Percentiles rank a stretch among this genome's conserved stretches.
phyloP scores from a whole-genome alignment of 371 early-diverging fungal genomes.

The Basidiobolus heterosporus region DNA sequence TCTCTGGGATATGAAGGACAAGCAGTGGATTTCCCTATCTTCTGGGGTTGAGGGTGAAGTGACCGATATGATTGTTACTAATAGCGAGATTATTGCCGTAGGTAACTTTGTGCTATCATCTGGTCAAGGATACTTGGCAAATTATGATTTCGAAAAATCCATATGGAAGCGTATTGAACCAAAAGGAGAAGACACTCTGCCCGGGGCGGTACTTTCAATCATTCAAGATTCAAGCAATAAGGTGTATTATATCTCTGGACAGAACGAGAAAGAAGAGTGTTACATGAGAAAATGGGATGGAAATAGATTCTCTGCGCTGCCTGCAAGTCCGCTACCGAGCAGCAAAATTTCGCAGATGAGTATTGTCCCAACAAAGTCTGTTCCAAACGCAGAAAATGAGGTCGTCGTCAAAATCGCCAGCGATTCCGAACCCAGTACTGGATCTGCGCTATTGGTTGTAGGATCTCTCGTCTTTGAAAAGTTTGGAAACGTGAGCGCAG shows the following conservation, averaged over 20 bases:
- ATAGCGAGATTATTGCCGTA: conserved; percentile 22
- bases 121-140: conserved; percentile 17
- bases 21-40: conserved; percentile 4
- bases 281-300: conserved; percentile 25
- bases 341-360: neutral
- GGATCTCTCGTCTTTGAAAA: conserved; percentile 26
- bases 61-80: neutral
- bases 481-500: conserved; percentile 31
- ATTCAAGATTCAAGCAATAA: conserved; percentile 16
- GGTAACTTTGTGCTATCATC: conserved; percentile 28
- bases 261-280: conserved; percentile 1
- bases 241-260: conserved; percentile 22
- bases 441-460: conserved; percentile 22
- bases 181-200: conserved; percentile 10
- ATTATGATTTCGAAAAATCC: conserved; percentile 23
- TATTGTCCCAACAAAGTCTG: conserved; percentile 1
- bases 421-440: conserved; percentile 2
- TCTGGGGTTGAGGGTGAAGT: no score
- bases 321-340: neutral
- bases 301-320: conserved; percentile 9
- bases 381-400: neutral
- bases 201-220: conserved; percentile 18
- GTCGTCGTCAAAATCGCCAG: conserved; percentile 2
- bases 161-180: conserved; percentile 26
- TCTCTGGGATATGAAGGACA: conserved; percentile 10